phyloP scores from a whole-genome alignment of 2,329 filamentous ascomycete genomes.

The Ilyonectria sp. region DNA sequence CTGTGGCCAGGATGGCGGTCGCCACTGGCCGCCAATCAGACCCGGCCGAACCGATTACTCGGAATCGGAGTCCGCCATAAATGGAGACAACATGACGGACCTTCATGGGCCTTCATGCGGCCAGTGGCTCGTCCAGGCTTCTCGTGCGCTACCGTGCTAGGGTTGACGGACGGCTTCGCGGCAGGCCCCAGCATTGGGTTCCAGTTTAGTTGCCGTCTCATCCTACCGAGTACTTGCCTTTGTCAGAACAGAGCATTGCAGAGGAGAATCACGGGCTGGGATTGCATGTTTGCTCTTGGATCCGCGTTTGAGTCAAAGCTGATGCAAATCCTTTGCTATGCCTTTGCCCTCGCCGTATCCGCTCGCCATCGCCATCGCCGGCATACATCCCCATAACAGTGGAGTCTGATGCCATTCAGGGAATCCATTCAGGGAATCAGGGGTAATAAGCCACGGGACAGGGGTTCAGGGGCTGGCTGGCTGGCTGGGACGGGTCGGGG shows the following conservation, averaged over 20 bases:
- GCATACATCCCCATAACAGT: constrained; percentile 33
- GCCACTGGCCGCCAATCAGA: constrained; percentile 51
- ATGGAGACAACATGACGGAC: constrained; percentile 37
- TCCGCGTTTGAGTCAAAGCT: constrained; percentile 18
- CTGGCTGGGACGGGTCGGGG: constrained; percentile 35
- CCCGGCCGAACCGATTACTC: constrained; percentile 43
- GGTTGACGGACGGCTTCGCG: constrained; percentile 6
- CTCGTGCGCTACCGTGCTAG: constrained; percentile 32
- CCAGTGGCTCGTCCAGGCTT: constrained; percentile 33
- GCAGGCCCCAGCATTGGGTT: constrained; percentile 12
- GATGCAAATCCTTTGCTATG: constrained; percentile 22
- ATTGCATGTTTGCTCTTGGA: constrained; percentile 15
- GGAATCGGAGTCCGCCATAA: constrained; percentile 40
- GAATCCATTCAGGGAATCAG: constrained; percentile 43
- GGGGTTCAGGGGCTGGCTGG: constrained; percentile 35
- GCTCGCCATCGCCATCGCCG: constrained; percentile 34
- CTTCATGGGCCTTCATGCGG: constrained; percentile 34
- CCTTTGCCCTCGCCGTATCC: constrained; percentile 28
- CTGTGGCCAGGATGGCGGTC: constrained; percentile 40
- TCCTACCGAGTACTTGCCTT: constrained; percentile 23
- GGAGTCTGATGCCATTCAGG: constrained; percentile 46
- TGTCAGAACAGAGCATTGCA: constrained; percentile 9
- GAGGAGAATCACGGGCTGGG: constrained; percentile 9
- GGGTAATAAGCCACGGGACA: constrained; percentile 23
- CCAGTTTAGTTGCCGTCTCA: constrained; percentile 27